A percentile compares a stretch with the other conserved stretches of the same genome.
phyloP scores from a whole-genome alignment of 495 filamentous ascomycete genomes.

The Tuber brumale region DNA sequence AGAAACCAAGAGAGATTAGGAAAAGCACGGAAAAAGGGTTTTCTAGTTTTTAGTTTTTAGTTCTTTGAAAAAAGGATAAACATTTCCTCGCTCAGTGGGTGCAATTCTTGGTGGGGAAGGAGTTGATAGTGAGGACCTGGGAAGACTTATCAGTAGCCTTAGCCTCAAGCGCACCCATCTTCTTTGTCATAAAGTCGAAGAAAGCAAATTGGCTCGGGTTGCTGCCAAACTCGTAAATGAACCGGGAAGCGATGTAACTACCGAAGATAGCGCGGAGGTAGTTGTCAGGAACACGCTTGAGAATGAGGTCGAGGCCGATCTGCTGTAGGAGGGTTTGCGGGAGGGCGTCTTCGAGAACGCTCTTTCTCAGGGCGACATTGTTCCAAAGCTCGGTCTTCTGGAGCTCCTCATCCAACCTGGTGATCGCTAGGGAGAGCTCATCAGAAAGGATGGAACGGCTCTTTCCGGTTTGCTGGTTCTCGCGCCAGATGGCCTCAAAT shows the following conservation, averaged over 20 bases:
- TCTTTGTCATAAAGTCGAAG: conserved; percentile 65
- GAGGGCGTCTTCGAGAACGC: conserved; percentile 77
- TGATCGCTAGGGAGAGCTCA: conserved; percentile 82
- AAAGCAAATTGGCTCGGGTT: conserved; percentile 93
- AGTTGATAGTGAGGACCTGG: background rate
- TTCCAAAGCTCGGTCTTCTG: conserved; percentile 90
- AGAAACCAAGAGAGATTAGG: background rate
- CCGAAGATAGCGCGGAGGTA: conserved; percentile 95
- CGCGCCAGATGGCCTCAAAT: conserved; percentile 96
- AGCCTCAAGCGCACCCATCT: conserved; percentile 17
- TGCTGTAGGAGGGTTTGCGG: conserved; percentile 76
- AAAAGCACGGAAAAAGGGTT: background rate
- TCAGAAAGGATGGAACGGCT: conserved; percentile 80
- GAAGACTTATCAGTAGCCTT: background rate
- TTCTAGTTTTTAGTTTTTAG: background rate
- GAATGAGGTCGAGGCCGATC: conserved; percentile 82
- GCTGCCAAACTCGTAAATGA: conserved; percentile 92
- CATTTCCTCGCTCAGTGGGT: background rate
- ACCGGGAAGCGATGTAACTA: conserved; percentile 85
- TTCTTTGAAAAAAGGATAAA: background rate
- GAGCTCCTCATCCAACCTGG: conserved; percentile 87
- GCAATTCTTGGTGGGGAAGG: background rate
- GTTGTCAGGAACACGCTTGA: conserved; percentile 78
- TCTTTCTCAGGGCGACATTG: conserved; percentile 65
- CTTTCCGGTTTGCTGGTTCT: conserved; percentile 73